These are phyloP conservation scores for Mortierella hygrophila DNA, from an alignment of 192 early-diverging fungal genomes.

Conservation along the genomic window DNA sequence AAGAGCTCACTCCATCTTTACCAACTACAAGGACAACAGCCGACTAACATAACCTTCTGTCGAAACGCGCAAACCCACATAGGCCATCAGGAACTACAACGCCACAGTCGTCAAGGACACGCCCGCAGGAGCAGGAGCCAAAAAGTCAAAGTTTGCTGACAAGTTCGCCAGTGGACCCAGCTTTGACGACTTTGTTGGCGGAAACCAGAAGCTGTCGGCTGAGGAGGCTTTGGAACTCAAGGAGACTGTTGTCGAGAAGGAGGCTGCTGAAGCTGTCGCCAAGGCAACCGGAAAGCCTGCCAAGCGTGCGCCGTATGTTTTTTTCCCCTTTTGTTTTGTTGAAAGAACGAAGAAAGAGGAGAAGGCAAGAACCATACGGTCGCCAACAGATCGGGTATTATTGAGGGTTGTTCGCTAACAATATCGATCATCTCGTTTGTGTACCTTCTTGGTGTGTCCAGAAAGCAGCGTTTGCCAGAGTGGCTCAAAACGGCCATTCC, in stretches of 20 bases:
- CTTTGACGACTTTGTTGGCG: constrained; percentile 71
- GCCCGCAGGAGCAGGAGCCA: constrained; percentile 8
- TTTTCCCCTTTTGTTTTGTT: neutral
- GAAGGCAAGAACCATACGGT: neutral
- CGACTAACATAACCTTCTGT: neutral
- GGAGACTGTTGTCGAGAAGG: constrained; percentile 57
- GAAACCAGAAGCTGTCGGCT: constrained; percentile 62
- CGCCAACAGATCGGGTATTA: neutral
- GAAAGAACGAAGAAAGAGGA: neutral
- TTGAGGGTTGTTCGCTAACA: neutral
- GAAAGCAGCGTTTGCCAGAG: constrained; percentile 79
- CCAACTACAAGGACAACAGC: neutral
- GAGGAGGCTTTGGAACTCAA: constrained; percentile 74
- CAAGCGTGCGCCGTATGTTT: constrained; percentile 43
- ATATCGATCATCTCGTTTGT: neutral
- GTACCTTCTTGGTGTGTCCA: neutral
- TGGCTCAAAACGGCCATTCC: constrained; percentile 98
- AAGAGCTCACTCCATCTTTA: neutral
- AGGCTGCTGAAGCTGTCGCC: constrained; percentile 47
- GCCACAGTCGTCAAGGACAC: constrained; percentile 46
- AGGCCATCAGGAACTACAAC: constrained; percentile 46
- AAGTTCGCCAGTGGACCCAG: constrained; percentile 61
- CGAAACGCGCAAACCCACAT: neutral
- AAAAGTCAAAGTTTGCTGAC: constrained; percentile 60
- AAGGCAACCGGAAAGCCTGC: constrained; percentile 32